Evolutionary conservation across 257 asterid species (phyloP).

Genomic region (Penstemon davidsonii): DNA sequence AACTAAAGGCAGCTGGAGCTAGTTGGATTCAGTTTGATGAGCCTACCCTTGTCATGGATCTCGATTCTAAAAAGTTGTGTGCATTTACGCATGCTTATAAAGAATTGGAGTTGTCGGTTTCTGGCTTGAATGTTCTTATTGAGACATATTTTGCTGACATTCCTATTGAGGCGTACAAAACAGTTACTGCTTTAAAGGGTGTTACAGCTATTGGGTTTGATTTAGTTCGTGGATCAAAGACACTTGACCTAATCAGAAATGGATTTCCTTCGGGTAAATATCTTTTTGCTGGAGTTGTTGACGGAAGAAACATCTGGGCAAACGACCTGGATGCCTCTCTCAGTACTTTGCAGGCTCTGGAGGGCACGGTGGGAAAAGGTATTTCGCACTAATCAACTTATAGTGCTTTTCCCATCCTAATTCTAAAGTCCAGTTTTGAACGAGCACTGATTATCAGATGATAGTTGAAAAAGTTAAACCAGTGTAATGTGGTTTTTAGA

Average conservation of each 20-base stretch:
- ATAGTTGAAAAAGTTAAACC: too few relatives aligned
- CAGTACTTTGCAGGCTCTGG: conserved; percentile 49
- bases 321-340: conserved; percentile 74
- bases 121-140: conserved; percentile 62
- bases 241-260: conserved; percentile 61
- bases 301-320: conserved; percentile 91
- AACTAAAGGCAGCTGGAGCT: conserved; percentile 85
- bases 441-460: too few relatives aligned
- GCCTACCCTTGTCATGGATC: conserved; percentile 77
- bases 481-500: background rate
- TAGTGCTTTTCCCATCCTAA: too few relatives aligned
- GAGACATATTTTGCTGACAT: conserved; percentile 85
- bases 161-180: conserved; percentile 57
- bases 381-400: background rate
- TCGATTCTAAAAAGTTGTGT: conserved; percentile 54
- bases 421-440: too few relatives aligned
- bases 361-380: conserved; percentile 74
- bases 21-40: conserved; percentile 84
- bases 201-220: conserved; percentile 77
- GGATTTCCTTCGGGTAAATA: conserved; percentile 70
- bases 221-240: conserved; percentile 68
- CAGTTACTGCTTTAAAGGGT: conserved; percentile 56
- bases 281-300: conserved; percentile 86
- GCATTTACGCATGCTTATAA: conserved; percentile 65
- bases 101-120: conserved; percentile 56